A percentile compares a stretch with the other conserved stretches of the same genome.
phyloP scores from a whole-genome alignment of 257 asterid genomes.

The Salvia miltiorrhiza region DNA sequence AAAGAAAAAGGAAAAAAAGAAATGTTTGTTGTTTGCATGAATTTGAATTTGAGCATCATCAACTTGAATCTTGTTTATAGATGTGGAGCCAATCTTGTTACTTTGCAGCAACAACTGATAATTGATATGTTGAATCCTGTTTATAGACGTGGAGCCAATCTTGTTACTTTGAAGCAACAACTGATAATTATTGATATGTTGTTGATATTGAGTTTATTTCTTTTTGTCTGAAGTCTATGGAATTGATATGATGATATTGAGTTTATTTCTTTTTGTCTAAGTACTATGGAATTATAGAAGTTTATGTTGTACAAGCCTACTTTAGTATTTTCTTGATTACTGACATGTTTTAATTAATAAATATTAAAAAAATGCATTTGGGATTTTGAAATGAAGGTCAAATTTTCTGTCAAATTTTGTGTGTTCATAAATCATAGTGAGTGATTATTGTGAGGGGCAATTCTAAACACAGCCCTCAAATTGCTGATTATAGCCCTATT shows the following conservation, averaged over 20 bases:
- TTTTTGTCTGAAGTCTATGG: too few species aligned
- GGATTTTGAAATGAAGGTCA: too few species aligned
- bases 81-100: not conserved
- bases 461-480: too few species aligned
- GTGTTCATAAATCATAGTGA: too few species aligned
- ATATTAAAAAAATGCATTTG: too few species aligned
- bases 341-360: not conserved
- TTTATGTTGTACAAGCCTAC: not conserved
- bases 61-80: not conserved
- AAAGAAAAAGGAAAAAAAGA: not conserved
- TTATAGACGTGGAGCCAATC: too few species aligned
- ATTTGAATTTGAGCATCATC: constrained; percentile 9
- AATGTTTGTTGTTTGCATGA: constrained; percentile 5
- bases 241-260: not conserved
- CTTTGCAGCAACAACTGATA: constrained; percentile 1
- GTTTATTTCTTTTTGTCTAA: not conserved
- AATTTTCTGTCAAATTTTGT: too few species aligned
- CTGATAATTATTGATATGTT: too few species aligned
- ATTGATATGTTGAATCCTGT: not conserved
- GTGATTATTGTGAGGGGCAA: too few species aligned
- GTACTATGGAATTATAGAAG: not conserved
- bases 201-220: too few species aligned
- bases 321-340: not conserved
- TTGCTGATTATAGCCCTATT: too few species aligned
- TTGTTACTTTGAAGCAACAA: too few species aligned